Base-by-base conservation (phyloP, 306 rosid species). In the Dalbergia cochinchinensis region DNA sequence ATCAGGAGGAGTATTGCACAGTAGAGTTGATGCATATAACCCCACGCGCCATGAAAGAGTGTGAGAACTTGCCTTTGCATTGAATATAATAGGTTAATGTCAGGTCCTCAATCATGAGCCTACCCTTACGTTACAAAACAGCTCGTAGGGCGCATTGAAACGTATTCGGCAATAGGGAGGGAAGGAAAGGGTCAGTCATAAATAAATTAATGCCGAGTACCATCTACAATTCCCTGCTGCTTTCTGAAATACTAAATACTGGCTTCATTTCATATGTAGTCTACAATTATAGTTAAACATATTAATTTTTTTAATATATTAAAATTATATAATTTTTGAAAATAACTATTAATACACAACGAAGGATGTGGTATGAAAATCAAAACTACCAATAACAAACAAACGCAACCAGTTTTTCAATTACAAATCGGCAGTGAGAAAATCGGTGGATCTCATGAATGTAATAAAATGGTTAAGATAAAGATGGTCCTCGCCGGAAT, bases 51-150 rank as follows among this genome's bases (percentile, higher is more conserved):
- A 57, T 16, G 31, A 41, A 50, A 62, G 16, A 45, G 37, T 18
- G 74, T 59, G 78, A 5, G 5, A 13, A 3, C 41, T 47, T 60
- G 44, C 26, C 26, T 42, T 3, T 31, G 42, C 11, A 37, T 44
- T 47, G 31, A 41, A 61, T 42, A 20, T 10, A 58, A 62, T 69
- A 60, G 69, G 18, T 8, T 65, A 26, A 31, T 75, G 90, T 82
- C 92, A 83, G 87, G 86, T 51, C 34, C 69, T 85, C 90, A 82
- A 89, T 87, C 91, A 89, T 89, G 84, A 87, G 86, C 50, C 86
- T 77, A 82, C 59, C 33, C 15, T 39, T 22, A 67, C 45, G 73
- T 77, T 81, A 31, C 62, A n/a, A 64, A 51, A 48, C 16, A 11
- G 7, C 20, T 69, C 65, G 12, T 48, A 42, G 9, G 19, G 13